Evolutionary conservation across 1,284 basidiomycete genomes (phyloP).

Genomic region (Cutaneotrichosporon arboriforme): DNA sequence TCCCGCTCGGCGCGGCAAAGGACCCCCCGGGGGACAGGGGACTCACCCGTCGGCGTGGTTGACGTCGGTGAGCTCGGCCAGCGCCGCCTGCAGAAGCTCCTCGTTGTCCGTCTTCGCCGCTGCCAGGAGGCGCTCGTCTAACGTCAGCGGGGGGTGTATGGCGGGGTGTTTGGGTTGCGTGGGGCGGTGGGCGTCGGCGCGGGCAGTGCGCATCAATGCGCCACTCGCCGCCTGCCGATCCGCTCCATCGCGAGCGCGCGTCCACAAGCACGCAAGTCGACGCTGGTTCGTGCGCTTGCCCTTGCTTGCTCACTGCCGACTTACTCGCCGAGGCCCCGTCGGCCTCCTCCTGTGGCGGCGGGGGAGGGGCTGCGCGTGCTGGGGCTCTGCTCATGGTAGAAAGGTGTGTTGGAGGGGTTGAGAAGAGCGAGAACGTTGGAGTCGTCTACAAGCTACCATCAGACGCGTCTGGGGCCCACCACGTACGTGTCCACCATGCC

Average conservation of each 20-base stretch:
- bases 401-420: not conserved
- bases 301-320: too few species aligned
- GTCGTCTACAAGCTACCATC: not conserved
- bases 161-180: not conserved
- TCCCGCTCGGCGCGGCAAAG: not conserved
- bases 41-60: slow-evolving; percentile 72
- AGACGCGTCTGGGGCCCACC: not conserved
- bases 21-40: too few species aligned
- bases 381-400: slow-evolving; percentile 24
- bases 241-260: too few species aligned
- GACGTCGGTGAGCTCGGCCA: slow-evolving; percentile 59
- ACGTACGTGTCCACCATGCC: not conserved
- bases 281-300: too few species aligned
- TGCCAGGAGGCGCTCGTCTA: slow-evolving; percentile 68
- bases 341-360: slow-evolving; percentile 30
- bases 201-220: too few species aligned
- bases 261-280: too few species aligned
- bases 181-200: too few species aligned
- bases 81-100: slow-evolving; percentile 60
- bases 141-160: slow-evolving; percentile 3
- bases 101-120: slow-evolving; percentile 72
- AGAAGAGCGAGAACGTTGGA: not conserved
- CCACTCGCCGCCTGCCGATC: too few species aligned
- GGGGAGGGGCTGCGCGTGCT: slow-evolving; percentile 36
- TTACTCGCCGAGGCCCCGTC: slow-evolving; percentile 42